These are phyloP conservation scores for Oemleria cerasiformis DNA, from an alignment of 306 rosid genomes.

Conservation along the genomic window DNA sequence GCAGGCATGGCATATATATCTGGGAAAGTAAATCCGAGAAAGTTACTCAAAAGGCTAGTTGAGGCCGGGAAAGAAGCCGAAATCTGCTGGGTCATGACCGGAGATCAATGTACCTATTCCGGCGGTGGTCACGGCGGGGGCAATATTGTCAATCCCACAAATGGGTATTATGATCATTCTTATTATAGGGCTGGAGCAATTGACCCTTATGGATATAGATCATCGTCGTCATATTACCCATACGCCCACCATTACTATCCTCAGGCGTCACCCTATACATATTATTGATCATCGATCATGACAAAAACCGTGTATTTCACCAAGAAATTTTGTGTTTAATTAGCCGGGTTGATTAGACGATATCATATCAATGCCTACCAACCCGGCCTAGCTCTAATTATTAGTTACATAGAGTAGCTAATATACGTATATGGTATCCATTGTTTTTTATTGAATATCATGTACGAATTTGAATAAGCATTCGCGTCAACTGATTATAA, in stretches of 20 bases:
- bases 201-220: not conserved
- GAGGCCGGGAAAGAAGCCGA: slow-evolving; percentile 24
- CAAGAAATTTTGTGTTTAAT: not conserved
- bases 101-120: slow-evolving; percentile 3
- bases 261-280: not conserved
- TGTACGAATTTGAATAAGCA: not conserved
- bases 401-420: not conserved
- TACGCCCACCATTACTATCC: not conserved
- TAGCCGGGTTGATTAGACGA: not conserved
- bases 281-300: not conserved
- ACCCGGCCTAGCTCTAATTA: not conserved
- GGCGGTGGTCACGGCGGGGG: not conserved
- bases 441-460: not conserved
- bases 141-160: not conserved
- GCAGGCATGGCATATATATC: slow-evolving; percentile 15
- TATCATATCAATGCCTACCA: not conserved
- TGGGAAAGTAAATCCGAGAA: slow-evolving; percentile 18
- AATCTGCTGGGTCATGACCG: slow-evolving; percentile 14
- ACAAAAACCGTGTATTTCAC: not conserved
- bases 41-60: slow-evolving; percentile 10
- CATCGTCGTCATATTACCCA: not conserved
- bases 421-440: not conserved
- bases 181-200: not conserved
- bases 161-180: slow-evolving; percentile 4
- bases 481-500: not conserved